These are phyloP conservation scores for Acanthamoeba healyi DNA, from an alignment of 208 protist genomes.

Conservation along the genomic window DNA sequence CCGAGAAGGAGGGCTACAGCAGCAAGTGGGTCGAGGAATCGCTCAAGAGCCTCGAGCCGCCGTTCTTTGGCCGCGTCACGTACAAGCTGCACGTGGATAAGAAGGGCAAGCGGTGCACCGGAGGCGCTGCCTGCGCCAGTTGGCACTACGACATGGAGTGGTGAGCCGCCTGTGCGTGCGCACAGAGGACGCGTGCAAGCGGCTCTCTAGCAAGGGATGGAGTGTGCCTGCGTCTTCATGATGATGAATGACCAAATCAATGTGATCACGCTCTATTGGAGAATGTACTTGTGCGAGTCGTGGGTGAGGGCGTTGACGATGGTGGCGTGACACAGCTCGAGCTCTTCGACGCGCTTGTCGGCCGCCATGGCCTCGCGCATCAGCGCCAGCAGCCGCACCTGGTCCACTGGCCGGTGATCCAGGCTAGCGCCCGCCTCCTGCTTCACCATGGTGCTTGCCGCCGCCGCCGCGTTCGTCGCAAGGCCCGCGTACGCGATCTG, in stretches of 20 bases:
- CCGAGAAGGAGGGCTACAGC: background rate
- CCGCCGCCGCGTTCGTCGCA: too few species aligned
- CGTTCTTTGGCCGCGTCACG: background rate
- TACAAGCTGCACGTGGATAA: background rate
- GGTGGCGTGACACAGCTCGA: background rate
- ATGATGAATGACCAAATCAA: too few species aligned
- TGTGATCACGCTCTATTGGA: too few species aligned
- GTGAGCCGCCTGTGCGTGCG: too few species aligned
- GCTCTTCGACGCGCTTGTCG: slow-evolving; percentile 6
- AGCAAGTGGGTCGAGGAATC: background rate
- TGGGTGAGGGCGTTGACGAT: slow-evolving; percentile 4
- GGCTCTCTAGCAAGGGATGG: too few species aligned
- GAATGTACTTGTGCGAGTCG: background rate
- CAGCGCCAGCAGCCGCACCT: background rate
- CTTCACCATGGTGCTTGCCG: too few species aligned
- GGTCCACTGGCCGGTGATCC: background rate
- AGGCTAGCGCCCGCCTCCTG: background rate
- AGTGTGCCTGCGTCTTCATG: too few species aligned
- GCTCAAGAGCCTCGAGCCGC: background rate
- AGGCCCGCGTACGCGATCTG: too few species aligned
- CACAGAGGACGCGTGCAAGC: too few species aligned
- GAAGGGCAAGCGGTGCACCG: background rate
- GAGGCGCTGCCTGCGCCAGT: background rate
- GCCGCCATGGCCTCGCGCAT: slow-evolving; percentile 5
- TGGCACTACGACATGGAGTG: slow-evolving; percentile 15